Base-by-base conservation (phyloP, 2,329 filamentous ascomycete genomes). In the Phialocephala sp. region DNA sequence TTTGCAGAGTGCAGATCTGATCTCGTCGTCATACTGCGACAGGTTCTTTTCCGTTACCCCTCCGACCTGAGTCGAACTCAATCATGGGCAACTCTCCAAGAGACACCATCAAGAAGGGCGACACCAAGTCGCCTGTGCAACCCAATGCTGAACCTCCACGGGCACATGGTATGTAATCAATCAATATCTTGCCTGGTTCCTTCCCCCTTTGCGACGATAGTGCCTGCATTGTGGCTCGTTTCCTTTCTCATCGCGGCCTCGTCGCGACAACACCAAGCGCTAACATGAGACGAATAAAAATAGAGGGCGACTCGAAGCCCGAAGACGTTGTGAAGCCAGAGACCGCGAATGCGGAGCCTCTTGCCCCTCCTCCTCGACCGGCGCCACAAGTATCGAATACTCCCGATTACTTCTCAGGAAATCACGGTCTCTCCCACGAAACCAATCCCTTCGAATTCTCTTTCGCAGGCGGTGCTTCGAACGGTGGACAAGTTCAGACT, bases 381-480 rank as follows among this genome's bases (percentile, higher is more conserved):
- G 80, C 80, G 14, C 43, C 63, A 22, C 27, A 39, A 27, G 61
- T 56, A 65, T 78, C 80, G 63, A 84, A 88, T 72, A 86, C 86
- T 9, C 86, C 87, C 56, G 90, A 93, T 75, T 92, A 91, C 79
- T 93, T 92, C 77, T 85, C 85, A 60, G 83, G 82, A 65, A 82
- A 85, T 68, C 84, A 85, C 72, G 80, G 80, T 61, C 79, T 93
- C 76, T 89, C 87, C 73, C 86, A 91, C 77, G 95, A 98, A 82
- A 93, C 93, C 66, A 98, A 99, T 79, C 94, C 95, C 9, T 98
- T 99, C 75, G 95, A 98, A 78, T 92, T 95, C 79, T 97, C 94
- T 8, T 99, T 99, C 77, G 89, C 88, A 50, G 84, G 82, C 45
- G 58, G 43, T 4, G 27, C 86, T 83, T 57, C 65, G 27, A 71